A percentile compares a stretch with the other conserved stretches of the same genome.
phyloP scores from a whole-genome alignment of 345 rosid genomes.

The Physaria fendleri region DNA sequence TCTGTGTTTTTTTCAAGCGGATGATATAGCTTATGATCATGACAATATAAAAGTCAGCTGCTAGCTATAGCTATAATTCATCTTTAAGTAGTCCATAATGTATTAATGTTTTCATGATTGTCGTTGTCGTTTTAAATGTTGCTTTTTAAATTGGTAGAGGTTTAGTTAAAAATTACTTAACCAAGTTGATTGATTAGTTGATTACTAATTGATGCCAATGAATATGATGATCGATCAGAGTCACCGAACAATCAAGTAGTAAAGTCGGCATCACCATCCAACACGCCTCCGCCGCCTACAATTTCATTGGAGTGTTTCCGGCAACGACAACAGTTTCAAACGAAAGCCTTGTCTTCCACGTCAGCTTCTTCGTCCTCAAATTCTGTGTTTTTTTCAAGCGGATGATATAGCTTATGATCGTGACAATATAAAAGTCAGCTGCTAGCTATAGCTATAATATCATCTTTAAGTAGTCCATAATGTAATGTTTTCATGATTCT shows the following conservation, averaged over 20 bases:
- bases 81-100: background rate
- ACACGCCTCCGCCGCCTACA: conserved; percentile 55
- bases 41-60: background rate
- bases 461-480: no score
- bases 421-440: no score
- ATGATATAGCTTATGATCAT: background rate
- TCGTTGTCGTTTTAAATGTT: background rate
- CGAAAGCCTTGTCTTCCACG: conserved; percentile 50
- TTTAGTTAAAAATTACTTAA: background rate
- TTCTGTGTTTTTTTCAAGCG: conserved; percentile 66
- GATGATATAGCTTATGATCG: no score
- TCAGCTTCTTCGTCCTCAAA: conserved; percentile 41
- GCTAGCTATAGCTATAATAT: no score
- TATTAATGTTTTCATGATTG: background rate
- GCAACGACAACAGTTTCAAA: conserved; percentile 50
- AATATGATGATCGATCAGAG: conserved; percentile 41
- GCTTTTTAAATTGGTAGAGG: background rate
- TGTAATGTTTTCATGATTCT: background rate
- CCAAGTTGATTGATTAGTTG: background rate
- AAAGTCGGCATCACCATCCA: conserved; percentile 48
- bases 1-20: conserved; percentile 70
- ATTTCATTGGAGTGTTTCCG: conserved; percentile 77
- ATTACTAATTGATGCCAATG: background rate
- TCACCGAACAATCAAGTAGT: conserved; percentile 53
- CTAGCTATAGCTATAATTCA: background rate